phyloP scores from a whole-genome alignment of 2,329 filamentous ascomycete genomes.

The Trichothecium roseum region DNA sequence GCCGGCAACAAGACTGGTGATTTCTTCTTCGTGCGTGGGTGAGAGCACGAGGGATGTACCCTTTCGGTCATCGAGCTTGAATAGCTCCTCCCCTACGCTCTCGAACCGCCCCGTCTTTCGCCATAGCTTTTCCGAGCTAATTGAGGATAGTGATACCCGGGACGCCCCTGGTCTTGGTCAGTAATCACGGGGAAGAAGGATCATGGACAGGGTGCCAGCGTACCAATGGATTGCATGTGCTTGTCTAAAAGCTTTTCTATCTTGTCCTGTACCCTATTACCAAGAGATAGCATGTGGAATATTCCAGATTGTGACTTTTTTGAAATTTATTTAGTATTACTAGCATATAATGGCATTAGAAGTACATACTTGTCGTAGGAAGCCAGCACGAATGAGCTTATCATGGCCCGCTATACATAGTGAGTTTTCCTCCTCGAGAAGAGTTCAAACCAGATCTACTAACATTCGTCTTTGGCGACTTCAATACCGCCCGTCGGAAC shows the following conservation, averaged over 20 bases:
- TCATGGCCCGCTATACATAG: conserved; percentile 45
- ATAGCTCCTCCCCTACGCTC: conserved; percentile 64
- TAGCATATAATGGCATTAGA: not conserved
- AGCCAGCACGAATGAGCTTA: conserved; percentile 61
- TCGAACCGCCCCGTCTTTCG: conserved; percentile 70
- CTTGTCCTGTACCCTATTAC: conserved; percentile 79
- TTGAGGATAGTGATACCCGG: conserved; percentile 70
- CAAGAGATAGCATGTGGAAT: conserved; percentile 85
- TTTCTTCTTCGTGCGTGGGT: conserved; percentile 95
- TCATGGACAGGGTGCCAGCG: conserved; percentile 4
- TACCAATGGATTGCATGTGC: conserved; percentile 71
- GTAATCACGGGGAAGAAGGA: not conserved
- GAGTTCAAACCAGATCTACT: conserved; percentile 5
- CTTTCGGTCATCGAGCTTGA: conserved; percentile 71
- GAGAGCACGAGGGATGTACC: conserved; percentile 65
- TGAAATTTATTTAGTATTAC: not conserved
- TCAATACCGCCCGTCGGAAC: conserved; percentile 63
- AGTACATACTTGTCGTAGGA: conserved; percentile 53
- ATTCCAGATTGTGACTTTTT: conserved; percentile 74
- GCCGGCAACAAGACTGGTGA: conserved; percentile 68
- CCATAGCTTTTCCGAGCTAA: conserved; percentile 83
- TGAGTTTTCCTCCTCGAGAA: not conserved
- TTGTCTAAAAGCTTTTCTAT: conserved; percentile 77
- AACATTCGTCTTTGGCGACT: conserved; percentile 43
- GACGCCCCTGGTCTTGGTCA: conserved; percentile 52